phyloP scores from a whole-genome alignment of 192 early-diverging fungal species.

The Glomus cerebriforme region DNA sequence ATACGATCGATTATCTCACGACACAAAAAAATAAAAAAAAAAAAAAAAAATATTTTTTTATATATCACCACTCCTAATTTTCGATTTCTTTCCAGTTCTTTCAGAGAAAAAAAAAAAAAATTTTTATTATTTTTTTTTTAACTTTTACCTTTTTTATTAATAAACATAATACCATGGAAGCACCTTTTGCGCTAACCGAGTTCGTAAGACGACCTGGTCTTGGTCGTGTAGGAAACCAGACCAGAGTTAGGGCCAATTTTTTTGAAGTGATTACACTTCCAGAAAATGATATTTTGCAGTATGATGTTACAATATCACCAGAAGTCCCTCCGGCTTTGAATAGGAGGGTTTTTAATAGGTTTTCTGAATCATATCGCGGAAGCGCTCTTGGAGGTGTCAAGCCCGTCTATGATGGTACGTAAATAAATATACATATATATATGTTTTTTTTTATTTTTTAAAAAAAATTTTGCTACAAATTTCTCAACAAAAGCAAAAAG shows the following conservation, averaged over 20 bases:
- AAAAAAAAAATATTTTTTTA: too few species aligned
- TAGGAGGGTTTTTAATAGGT: slow-evolving; percentile 65
- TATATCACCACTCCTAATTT: too few species aligned
- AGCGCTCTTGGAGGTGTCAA: slow-evolving; percentile 59
- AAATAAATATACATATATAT: background rate
- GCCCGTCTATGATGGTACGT: slow-evolving; percentile 72
- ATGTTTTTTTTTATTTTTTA: background rate
- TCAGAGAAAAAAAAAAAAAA: too few species aligned
- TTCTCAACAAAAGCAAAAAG: too few species aligned
- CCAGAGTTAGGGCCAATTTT: slow-evolving; percentile 67
- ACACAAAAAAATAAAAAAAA: too few species aligned
- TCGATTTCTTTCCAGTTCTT: too few species aligned
- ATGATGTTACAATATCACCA: slow-evolving; percentile 76
- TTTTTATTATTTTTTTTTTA: background rate
- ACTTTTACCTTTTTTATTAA: background rate
- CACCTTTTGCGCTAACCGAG: slow-evolving; percentile 32
- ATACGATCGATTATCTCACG: too few species aligned
- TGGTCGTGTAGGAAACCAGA: slow-evolving; percentile 50
- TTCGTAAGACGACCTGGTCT: slow-evolving; percentile 46
- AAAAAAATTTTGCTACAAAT: background rate
- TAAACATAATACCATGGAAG: background rate
- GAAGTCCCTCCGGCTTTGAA: slow-evolving; percentile 77
- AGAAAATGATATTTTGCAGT: slow-evolving; percentile 74
- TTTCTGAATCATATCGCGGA: slow-evolving; percentile 53
- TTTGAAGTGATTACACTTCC: slow-evolving; percentile 73